Base-by-base conservation (phyloP, 495 filamentous ascomycete genomes). In the Lasiosphaeria ovina region DNA sequence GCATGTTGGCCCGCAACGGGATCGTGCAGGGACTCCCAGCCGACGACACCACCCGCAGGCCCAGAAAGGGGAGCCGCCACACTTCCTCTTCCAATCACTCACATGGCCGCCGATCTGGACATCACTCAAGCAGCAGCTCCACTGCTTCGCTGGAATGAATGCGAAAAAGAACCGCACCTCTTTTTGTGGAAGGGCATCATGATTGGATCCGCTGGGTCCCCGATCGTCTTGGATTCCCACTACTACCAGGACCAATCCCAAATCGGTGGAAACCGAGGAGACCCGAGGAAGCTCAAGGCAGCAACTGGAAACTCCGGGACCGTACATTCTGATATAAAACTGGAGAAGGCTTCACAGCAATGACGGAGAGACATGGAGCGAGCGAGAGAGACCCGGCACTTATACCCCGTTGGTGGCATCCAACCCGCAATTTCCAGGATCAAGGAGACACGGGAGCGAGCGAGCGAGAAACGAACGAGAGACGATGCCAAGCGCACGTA, bases 1-100 rank as follows among this genome's bases (percentile, higher is more conserved):
- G 93, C 76, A 95, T 93, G 91, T 84, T 72, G 77, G 90, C 70
- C 79, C 90, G 77, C 79, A 91, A 77, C 82, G 90, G 90, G 32
- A 86, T 92, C 51, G 82, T 94, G 70, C 92, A 97, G 83, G 92
- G 92, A 44, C 79, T 94, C 47, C 92, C 92, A 49, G 91, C 79
- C 59, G 79, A 79, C 67, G 81, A 83, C 58, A 68, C 73, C 61
- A 73, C 58, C 68, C 77, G 75, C 68, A 80, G 78, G 71, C 67
- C 72, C n/a, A 55, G 69, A 17, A 68, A 66, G 66, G 72, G 73
- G 67, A 80, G 77, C 65, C 74, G 78, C 58, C 79, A 77, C 57
- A 68, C 73, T 50, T 67, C 77, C 34, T 75, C 77, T 52, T 71
- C 76, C 61, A 66, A 72, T 60, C 72, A 76, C 58, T 65, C 71